Conservation (phyloP, 768 basidiomycete genomes). For the Tubosaeta sp. region DNA sequence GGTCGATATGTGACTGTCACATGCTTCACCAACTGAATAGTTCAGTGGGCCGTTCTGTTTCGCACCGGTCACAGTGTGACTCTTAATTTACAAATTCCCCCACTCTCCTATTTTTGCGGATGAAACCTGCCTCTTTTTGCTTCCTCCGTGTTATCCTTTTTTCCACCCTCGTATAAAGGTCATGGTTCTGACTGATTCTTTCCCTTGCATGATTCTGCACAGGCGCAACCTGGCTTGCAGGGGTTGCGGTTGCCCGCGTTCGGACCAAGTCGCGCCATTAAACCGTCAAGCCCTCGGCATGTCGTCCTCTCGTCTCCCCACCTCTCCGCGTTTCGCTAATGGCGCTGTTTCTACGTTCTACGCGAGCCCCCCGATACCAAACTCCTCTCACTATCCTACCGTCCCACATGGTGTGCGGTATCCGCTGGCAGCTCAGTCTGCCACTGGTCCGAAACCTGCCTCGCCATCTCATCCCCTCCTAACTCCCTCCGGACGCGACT, state of each 20-base stretch:
- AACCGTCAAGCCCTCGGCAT: constrained; percentile 29
- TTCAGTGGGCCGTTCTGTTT: constrained; percentile 7
- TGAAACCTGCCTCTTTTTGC: constrained; percentile 4
- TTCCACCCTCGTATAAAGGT: constrained; percentile 12
- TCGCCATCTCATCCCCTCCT: constrained; percentile 64
- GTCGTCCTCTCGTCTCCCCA: constrained; percentile 19
- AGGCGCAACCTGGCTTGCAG: constrained; percentile 78
- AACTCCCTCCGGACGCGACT: constrained; percentile 77
- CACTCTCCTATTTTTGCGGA: constrained; percentile 26
- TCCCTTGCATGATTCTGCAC: constrained; percentile 47
- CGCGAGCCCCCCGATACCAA: constrained; percentile 22
- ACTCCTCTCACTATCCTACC: constrained; percentile 28
- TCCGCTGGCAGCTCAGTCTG: constrained; percentile 24
- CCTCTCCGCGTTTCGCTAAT: constrained; percentile 24
- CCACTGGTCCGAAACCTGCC: constrained; percentile 29
- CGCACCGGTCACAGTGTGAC: constrained; percentile 16
- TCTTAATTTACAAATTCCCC: constrained; percentile 21
- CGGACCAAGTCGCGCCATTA: constrained; percentile 29
- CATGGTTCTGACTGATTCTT: constrained; percentile 44
- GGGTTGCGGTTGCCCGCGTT: constrained; percentile 66
- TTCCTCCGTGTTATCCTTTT: constrained; percentile 1
- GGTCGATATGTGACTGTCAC: constrained; percentile 2
- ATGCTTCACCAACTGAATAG: neutral
- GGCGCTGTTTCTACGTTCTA: constrained; percentile 14
- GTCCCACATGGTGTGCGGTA: constrained; percentile 22